Conservation (phyloP, 2,329 filamentous ascomycete species). For the Alternaria rosae region DNA sequence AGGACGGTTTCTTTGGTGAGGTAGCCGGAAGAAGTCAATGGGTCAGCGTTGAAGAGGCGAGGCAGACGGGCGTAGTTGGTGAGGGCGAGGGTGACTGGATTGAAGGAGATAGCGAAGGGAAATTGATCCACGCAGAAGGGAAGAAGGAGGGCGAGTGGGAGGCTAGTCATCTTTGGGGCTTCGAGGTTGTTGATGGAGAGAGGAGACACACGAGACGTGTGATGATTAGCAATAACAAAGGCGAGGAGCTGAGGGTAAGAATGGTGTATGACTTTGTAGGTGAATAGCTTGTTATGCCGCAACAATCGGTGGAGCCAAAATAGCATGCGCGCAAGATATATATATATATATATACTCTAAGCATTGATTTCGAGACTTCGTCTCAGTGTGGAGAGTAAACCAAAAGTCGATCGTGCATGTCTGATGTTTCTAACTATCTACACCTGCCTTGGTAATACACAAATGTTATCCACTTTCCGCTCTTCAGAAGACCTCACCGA, state of each 20-base stretch:
- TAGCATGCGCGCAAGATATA: not conserved
- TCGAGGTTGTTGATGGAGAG: slow-evolving; percentile 18
- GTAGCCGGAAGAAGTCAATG: slow-evolving; percentile 20
- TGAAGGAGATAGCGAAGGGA: slow-evolving; percentile 15
- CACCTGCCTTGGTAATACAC: not conserved
- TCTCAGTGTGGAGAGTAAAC: not conserved
- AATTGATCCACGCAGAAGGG: slow-evolving; percentile 17
- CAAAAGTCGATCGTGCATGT: not conserved
- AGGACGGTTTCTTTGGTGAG: slow-evolving; percentile 21
- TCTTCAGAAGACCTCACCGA: not conserved
- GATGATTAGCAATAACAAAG: slow-evolving; percentile 12
- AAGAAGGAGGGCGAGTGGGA: slow-evolving; percentile 20
- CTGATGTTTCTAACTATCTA: not conserved
- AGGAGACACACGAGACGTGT: slow-evolving; percentile 20
- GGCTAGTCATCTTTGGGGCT: slow-evolving; percentile 22
- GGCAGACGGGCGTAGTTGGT: slow-evolving; percentile 3
- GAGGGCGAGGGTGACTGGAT: slow-evolving; percentile 14
- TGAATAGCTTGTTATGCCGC: not conserved
- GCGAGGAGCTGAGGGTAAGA: slow-evolving; percentile 12
- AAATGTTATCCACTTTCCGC: not conserved
- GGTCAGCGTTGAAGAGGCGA: slow-evolving; percentile 16
- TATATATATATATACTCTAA: not conserved
- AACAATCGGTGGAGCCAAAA: not conserved
- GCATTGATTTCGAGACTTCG: not conserved
- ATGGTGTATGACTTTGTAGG: slow-evolving; percentile 22